Evolutionary conservation across 805 yeast genomes (phyloP), one percentile per base, ranked within the genome.

Genomic region (Metschnikowia sp.): DNA sequence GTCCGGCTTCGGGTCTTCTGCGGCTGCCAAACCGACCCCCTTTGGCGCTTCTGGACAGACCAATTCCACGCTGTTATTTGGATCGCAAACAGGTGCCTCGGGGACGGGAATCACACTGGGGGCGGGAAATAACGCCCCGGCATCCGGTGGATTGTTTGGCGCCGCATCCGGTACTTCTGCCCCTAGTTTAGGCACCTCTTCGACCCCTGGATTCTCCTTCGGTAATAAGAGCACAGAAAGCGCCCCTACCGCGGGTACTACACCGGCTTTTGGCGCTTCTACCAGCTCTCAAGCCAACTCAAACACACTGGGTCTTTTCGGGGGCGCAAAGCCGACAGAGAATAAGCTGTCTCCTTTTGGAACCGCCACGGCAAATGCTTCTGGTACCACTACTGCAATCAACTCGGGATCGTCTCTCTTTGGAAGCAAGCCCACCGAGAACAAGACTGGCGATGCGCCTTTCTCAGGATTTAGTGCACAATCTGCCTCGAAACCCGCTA

Each of bases 381-480:
- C 42, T 12, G 26, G 26, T 7, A 22, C 26, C 26, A 22, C 26
- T 22, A 22, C 26, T 22, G 26, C 26, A 22, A 22, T 22, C 26
- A 22, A 22, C 26, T 22, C 26, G 5, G 26, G 26, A 22, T 22
- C 26, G 26, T 45, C 49, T 11, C 41, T 45, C 13, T 53, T 54
- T 32, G 58, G 58, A 26, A 40, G 39, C 35, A 47, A 44, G 34
- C 44, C 49, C 8, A 22, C 26, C 26, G 52, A 41, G 22, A 19
- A 26, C 8, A 42, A 9, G 41, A 40, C 32, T 8, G 47, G 42
- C 48, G 46, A 22, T 41, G 34, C 42, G 37, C 54, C 39, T 40
- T 53, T 36, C 48, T 32, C 60, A 19, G 57, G 60, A 37, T 57
- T 68, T 19, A 58, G 66, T 32, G 63, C 50, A 36, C 38, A 53